Base-by-base conservation (phyloP, 2,329 filamentous ascomycete genomes). In the Colletotrichum agaves region DNA sequence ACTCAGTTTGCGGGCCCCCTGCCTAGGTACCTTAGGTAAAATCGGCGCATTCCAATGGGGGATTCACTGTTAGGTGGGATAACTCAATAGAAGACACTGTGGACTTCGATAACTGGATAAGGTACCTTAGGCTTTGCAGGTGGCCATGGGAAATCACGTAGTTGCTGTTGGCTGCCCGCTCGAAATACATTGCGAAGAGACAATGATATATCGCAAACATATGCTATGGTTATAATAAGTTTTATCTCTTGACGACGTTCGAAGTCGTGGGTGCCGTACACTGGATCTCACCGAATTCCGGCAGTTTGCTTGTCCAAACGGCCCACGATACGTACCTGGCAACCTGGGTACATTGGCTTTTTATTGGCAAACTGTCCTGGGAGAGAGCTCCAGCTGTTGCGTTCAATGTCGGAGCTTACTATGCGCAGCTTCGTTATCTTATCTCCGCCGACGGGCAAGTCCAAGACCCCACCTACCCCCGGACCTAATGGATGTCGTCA, bases 401-500 rank as follows among this genome's bases (percentile, higher is more conserved):
- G 37, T 8, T 41, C 15, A 53, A 23, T 27, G 46, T 61, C 64
- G 65, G 53, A 68, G 53, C 65, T 60, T 65, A 58, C 60, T 49
- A n/a, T n/a, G n/a, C n/a, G 39, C 15, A 68, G 61, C 41, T 65
- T 50, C 31, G 56, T 13, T 69, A 67, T 69, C 66, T 69, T 69
- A 69, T 69, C 66, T 69, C 66, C 66, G 66, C 44, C 62, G 37
- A 52, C 43, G 44, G 66, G 66, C 47, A 15, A 50, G 23, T 50
- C 55, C 31, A 65, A 23, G 17, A 50, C 66, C 66, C 66, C 66
- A 67, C 66, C 41, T 69, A 21, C 49, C 43, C 63, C 52, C 43
- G 56, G 43, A 56, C 50, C 35, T 35, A 61, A 69, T 69, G 66
- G 27, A 67, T 69, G 66, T 69, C 66, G 66, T 69, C 66, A 67